Base-by-base conservation (phyloP, 805 yeast genomes). In the Candida andamanensis region DNA sequence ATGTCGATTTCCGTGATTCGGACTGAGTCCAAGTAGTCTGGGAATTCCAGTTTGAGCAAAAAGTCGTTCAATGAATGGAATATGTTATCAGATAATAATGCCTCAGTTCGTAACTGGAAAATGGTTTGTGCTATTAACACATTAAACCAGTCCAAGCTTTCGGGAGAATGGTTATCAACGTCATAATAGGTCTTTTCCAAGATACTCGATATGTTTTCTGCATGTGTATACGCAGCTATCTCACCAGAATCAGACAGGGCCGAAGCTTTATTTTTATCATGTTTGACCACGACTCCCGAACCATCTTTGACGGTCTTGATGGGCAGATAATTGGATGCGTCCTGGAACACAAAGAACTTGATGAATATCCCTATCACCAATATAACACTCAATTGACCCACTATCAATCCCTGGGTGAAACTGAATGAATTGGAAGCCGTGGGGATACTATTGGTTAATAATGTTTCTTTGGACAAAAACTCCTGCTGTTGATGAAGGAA, bases 111-210 rank as follows among this genome's bases (percentile, higher is more conserved):
- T 40, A 87, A 71, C 42, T 89, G 95, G 19, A 85, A 76, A 16
- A 92, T 78, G 6, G 87, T 79, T 54, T 92, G 97, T 0, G 97
- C 98, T 13, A 92, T 72, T 22, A 92, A 65, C 1, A 92, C 97
- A 43, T 90, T 92, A 56, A 92, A 86, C 98, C 98, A 92, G 54
- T 92, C 98, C 39, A 92, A 61, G 0, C 96, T 82, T 60, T 92
- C 98, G 0, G 97, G 74, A 12, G 78, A 69, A 54, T 92, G 98
- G 16, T 77, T 78, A 28, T 79, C 78, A 2, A 92, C 97, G 49
- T 92, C 84, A 56, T 92, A 92, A 51, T 86, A 86, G 0, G 97
- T 87, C 47, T 87, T 89, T 42, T 90, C 97, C 24, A 92, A 62
- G 14, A 92, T 85, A n/a, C 63, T 40, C 11, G 51, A 43, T 8